These are phyloP conservation scores for Microsporum canis DNA, from an alignment of 2,329 filamentous ascomycete genomes.

Conservation along the genomic window DNA sequence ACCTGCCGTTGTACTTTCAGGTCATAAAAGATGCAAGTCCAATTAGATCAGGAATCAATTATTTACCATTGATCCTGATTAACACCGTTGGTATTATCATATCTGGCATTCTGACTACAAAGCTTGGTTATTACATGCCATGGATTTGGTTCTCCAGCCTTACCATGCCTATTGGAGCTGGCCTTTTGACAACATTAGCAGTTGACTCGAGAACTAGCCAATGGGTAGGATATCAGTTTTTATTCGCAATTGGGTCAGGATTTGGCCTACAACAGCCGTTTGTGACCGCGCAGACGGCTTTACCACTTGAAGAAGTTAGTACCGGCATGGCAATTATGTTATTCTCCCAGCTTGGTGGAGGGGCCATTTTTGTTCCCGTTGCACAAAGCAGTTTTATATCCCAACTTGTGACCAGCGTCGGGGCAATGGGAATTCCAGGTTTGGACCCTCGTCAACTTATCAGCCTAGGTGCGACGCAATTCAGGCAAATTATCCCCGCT, in stretches of 20 bases:
- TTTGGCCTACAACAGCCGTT: constrained; percentile 23
- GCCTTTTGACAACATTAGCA: constrained; percentile 25
- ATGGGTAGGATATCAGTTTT: constrained; percentile 20
- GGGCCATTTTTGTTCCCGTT: constrained; percentile 41
- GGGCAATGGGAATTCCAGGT: background rate
- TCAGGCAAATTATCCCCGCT: background rate
- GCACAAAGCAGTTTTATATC: constrained; percentile 44
- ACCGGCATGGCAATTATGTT: constrained; percentile 23
- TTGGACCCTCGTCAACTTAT: background rate
- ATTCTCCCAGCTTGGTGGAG: constrained; percentile 31
- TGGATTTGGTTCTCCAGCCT: constrained; percentile 26
- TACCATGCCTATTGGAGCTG: constrained; percentile 25
- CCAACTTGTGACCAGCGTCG: constrained; percentile 23
- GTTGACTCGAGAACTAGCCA: constrained; percentile 16
- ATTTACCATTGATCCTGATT: constrained; percentile 19
- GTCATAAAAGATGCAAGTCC: constrained; percentile 24
- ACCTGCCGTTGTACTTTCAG: constrained; percentile 30
- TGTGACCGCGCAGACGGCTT: constrained; percentile 19
- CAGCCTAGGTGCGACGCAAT: background rate
- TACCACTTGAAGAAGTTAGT: constrained; percentile 19
- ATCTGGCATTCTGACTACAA: constrained; percentile 24
- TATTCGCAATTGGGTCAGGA: constrained; percentile 24
- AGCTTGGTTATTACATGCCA: constrained; percentile 25
- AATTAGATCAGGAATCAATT: constrained; percentile 19
- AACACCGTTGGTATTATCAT: constrained; percentile 23